Conservation (phyloP, 805 yeast genomes). For the Cyberlindnera japonica region DNA sequence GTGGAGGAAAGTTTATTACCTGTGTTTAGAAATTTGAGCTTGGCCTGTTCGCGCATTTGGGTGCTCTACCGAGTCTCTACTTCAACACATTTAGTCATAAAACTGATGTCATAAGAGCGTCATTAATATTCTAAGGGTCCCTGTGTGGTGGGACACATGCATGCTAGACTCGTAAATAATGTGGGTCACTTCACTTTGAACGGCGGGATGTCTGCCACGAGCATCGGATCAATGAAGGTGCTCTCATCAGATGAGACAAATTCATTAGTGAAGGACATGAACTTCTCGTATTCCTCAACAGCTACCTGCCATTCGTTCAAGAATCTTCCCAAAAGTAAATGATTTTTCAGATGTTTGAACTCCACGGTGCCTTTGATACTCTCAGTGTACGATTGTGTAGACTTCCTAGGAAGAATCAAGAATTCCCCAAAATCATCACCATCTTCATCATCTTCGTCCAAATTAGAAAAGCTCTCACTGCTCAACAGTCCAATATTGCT, state of each 20-base stretch:
- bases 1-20: no score
- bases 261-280: conserved; percentile 26
- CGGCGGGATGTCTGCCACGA: conserved; percentile 15
- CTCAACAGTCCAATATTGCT: conserved; percentile 1
- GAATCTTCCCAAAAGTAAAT: conserved; percentile 40
- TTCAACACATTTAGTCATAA: not conserved
- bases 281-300: conserved; percentile 46
- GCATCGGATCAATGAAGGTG: conserved; percentile 15
- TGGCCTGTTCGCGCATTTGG: no score
- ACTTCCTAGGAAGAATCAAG: conserved; percentile 10
- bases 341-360: conserved; percentile 21
- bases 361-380: not conserved
- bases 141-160: not conserved
- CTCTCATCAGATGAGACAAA: conserved; percentile 9
- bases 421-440: conserved; percentile 17
- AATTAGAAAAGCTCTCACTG: conserved; percentile 1
- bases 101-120: not conserved
- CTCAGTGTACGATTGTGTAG: conserved; percentile 1
- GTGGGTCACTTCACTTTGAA: conserved; percentile 9
- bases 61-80: no score
- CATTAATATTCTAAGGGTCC: not conserved
- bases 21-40: no score
- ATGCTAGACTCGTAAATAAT: not conserved
- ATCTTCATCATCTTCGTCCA: conserved; percentile 13
- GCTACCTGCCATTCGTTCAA: conserved; percentile 48